These are phyloP conservation scores for Colletotrichum trifolii DNA, from an alignment of 2,329 filamentous ascomycete species.

Conservation along the genomic window DNA sequence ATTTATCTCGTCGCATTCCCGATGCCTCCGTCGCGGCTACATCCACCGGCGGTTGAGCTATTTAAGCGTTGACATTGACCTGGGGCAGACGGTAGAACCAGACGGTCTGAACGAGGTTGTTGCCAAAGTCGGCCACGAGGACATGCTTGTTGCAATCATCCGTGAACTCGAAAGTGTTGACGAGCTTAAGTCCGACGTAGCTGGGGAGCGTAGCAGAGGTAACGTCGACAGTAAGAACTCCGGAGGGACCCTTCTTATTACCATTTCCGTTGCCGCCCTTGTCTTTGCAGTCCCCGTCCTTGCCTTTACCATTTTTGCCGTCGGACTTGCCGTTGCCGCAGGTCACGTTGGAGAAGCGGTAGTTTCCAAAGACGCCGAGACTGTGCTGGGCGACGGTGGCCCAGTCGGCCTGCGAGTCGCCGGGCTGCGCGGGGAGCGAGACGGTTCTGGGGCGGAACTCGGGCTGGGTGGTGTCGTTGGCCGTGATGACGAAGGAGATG, in stretches of 20 bases:
- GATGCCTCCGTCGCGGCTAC: no score
- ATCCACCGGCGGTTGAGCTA: no score
- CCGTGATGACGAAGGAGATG: slow-evolving; percentile 22
- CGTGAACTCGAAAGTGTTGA: slow-evolving; percentile 18
- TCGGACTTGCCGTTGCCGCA: background rate
- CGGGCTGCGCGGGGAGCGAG: slow-evolving; percentile 8
- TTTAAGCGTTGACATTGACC: background rate
- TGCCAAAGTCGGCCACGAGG: slow-evolving; percentile 18
- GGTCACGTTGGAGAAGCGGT: slow-evolving; percentile 11
- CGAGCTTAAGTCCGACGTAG: slow-evolving; percentile 17
- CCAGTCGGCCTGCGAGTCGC: slow-evolving; percentile 11
- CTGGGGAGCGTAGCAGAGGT: slow-evolving; percentile 24
- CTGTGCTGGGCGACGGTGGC: slow-evolving; percentile 28
- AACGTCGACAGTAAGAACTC: slow-evolving; percentile 14
- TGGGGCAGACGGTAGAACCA: slow-evolving; percentile 20
- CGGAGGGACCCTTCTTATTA: slow-evolving; percentile 16
- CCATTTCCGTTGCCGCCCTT: background rate
- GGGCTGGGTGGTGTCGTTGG: slow-evolving; percentile 23
- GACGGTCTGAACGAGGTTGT: slow-evolving; percentile 6
- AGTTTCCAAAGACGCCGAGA: slow-evolving; percentile 9
- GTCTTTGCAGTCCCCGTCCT: background rate
- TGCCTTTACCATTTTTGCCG: background rate
- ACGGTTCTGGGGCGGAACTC: slow-evolving; percentile 17
- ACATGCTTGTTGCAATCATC: slow-evolving; percentile 21
- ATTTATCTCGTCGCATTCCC: no score